Evolutionary conservation across 2,329 filamentous ascomycete species (phyloP).

Genomic region (Thermoascus crustaceus): DNA sequence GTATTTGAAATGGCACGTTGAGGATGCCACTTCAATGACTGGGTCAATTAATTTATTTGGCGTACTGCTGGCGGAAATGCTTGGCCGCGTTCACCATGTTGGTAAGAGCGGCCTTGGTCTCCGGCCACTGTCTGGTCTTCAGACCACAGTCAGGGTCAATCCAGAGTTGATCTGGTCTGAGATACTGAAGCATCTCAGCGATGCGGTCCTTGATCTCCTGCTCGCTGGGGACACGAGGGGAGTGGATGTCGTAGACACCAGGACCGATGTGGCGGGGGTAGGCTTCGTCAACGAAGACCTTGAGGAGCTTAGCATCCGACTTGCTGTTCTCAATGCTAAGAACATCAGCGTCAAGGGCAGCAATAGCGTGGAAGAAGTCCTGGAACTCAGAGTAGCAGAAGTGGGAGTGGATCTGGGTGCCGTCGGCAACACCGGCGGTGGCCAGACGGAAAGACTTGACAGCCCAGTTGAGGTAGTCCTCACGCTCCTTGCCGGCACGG

Average conservation of each 20-base stretch:
- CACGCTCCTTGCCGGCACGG: slow-evolving; percentile 84
- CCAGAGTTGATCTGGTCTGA: slow-evolving; percentile 98
- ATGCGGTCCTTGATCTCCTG: slow-evolving; percentile 98
- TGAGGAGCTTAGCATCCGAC: slow-evolving; percentile 97
- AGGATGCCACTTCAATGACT: slow-evolving; percentile 27
- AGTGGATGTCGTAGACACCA: slow-evolving; percentile 99
- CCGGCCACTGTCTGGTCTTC: slow-evolving; percentile 97
- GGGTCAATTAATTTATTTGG: slow-evolving; percentile 16
- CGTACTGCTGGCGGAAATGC: slow-evolving; percentile 84
- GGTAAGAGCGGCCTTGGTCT: slow-evolving; percentile 90
- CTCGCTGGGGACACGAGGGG: slow-evolving; percentile 90
- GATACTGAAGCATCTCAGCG: slow-evolving; percentile 94
- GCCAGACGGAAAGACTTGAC: slow-evolving; percentile 97
- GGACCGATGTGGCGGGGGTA: slow-evolving; percentile 98
- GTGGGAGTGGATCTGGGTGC: slow-evolving; percentile 98
- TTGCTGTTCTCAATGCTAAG: slow-evolving; percentile 99
- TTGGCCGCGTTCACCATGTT: slow-evolving; percentile 99
- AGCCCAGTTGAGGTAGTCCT: slow-evolving; percentile 94
- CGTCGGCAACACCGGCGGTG: slow-evolving; percentile 85
- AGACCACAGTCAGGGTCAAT: slow-evolving; percentile 99
- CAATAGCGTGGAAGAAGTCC: slow-evolving; percentile 99
- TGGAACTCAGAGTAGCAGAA: slow-evolving; percentile 99
- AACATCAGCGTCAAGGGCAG: slow-evolving; percentile 94
- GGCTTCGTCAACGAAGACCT: slow-evolving; percentile 94
- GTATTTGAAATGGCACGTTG: slow-evolving; percentile 27